These are phyloP conservation scores for Geotrichum fermentans DNA, from an alignment of 1,139 yeast genomes.

Conservation along the genomic window DNA sequence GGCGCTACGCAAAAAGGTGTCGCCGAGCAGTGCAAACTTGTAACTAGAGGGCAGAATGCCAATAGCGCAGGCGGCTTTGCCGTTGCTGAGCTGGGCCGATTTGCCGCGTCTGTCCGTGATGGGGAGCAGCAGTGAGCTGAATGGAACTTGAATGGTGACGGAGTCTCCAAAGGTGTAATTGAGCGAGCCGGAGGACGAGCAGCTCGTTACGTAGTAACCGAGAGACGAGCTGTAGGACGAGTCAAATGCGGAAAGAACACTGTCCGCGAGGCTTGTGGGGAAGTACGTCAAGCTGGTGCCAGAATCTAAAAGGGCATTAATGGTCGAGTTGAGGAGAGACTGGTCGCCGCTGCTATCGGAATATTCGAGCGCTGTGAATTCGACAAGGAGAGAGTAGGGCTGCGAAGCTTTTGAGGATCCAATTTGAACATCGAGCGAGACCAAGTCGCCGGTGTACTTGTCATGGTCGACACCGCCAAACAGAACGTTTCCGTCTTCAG, in stretches of 20 bases:
- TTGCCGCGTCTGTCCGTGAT: neutral
- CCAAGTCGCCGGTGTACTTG: slow-evolving; percentile 44
- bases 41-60: slow-evolving; percentile 20
- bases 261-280: slow-evolving; percentile 11
- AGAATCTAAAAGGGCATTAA: slow-evolving; percentile 15
- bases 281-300: slow-evolving; percentile 17
- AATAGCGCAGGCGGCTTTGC: slow-evolving; percentile 19
- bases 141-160: slow-evolving; percentile 39
- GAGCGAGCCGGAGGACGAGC: slow-evolving; percentile 22
- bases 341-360: neutral
- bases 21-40: slow-evolving; percentile 50
- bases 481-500: slow-evolving; percentile 43
- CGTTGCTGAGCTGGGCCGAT: neutral
- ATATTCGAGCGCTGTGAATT: neutral
- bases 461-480: slow-evolving; percentile 55
- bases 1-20: slow-evolving; percentile 64
- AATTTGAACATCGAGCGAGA: slow-evolving; percentile 19
- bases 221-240: slow-evolving; percentile 5
- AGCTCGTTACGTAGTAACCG: slow-evolving; percentile 5
- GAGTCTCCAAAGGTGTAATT: slow-evolving; percentile 42
- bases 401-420: neutral
- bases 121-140: slow-evolving; percentile 14
- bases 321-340: slow-evolving; percentile 4
- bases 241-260: slow-evolving; percentile 2
- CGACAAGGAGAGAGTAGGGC: slow-evolving; percentile 8